Conservation (phyloP, 2,329 filamentous ascomycete species). For the Cryphonectria radicalis region DNA sequence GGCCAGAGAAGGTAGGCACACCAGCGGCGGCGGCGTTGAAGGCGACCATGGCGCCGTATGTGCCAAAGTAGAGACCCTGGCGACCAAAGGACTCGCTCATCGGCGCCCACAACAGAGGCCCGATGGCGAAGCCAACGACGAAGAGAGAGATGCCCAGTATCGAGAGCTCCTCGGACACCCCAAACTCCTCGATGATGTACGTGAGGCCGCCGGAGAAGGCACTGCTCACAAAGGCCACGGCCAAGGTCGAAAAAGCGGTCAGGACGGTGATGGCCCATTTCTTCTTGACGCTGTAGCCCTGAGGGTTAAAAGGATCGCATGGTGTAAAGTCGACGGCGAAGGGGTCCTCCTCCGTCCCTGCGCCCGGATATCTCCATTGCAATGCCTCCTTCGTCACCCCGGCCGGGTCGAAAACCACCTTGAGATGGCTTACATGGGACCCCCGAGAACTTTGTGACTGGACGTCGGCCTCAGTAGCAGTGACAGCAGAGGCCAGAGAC, state of each 20-base stretch:
- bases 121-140: slow-evolving; percentile 32
- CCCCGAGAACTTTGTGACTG: slow-evolving; percentile 44
- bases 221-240: slow-evolving; percentile 71
- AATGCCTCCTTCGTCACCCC: slow-evolving; percentile 62
- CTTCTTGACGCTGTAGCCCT: slow-evolving; percentile 57
- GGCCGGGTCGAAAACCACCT: slow-evolving; percentile 60
- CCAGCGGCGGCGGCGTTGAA: slow-evolving; percentile 66
- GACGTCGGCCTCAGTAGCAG: slow-evolving; percentile 44
- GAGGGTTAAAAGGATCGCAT: slow-evolving; percentile 69
- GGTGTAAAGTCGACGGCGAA: slow-evolving; percentile 71
- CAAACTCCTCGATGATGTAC: slow-evolving; percentile 60
- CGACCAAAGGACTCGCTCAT: slow-evolving; percentile 60
- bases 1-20: slow-evolving; percentile 58
- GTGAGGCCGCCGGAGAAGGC: slow-evolving; percentile 65
- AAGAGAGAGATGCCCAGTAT: slow-evolving; percentile 58
- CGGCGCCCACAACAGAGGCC: slow-evolving; percentile 32
- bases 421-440: slow-evolving; percentile 49
- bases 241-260: slow-evolving; percentile 69
- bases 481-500: slow-evolving; percentile 37
- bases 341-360: slow-evolving; percentile 69
- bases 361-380: slow-evolving; percentile 59
- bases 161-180: slow-evolving; percentile 54
- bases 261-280: slow-evolving; percentile 71
- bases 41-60: slow-evolving; percentile 59
- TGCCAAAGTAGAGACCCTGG: slow-evolving; percentile 61